Conservation (phyloP, 768 basidiomycete genomes). For the Cyathus striatus region DNA sequence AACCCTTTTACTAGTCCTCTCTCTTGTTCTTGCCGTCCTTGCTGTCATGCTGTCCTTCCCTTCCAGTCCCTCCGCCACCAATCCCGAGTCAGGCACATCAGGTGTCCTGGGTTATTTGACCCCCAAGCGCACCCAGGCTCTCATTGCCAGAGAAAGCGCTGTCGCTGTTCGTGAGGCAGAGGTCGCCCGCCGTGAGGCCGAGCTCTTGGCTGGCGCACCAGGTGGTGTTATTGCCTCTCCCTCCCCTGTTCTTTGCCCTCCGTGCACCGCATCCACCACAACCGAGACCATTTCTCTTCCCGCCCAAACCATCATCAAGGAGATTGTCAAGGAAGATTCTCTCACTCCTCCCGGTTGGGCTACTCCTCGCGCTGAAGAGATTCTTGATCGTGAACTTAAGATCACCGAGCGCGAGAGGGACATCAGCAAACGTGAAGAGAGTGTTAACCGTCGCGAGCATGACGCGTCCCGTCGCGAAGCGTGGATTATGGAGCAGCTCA, state of each 20-base stretch:
- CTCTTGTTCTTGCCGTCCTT: slow-evolving; percentile 81
- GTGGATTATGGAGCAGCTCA: slow-evolving; percentile 92
- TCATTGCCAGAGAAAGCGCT: slow-evolving; percentile 73
- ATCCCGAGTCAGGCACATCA: slow-evolving; percentile 33
- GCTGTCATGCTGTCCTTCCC: slow-evolving; percentile 89
- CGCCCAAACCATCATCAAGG: slow-evolving; percentile 80
- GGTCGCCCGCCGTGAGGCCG: slow-evolving; percentile 85
- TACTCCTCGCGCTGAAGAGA: slow-evolving; percentile 71
- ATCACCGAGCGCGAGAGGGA: slow-evolving; percentile 84
- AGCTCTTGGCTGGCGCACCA: slow-evolving; percentile 76
- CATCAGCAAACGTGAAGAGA: slow-evolving; percentile 81
- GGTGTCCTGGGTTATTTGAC: slow-evolving; percentile 72
- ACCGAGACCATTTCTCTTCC: slow-evolving; percentile 53
- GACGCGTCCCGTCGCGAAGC: slow-evolving; percentile 82
- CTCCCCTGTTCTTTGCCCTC: slow-evolving; percentile 49
- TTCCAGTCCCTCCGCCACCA: slow-evolving; percentile 36
- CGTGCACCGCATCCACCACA: slow-evolving; percentile 49
- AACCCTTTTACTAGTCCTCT: slow-evolving; percentile 80
- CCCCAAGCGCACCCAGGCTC: slow-evolving; percentile 77
- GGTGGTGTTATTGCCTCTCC: slow-evolving; percentile 68
- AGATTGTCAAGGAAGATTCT: slow-evolving; percentile 79
- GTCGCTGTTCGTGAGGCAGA: slow-evolving; percentile 84
- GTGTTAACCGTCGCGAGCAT: slow-evolving; percentile 79
- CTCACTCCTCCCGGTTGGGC: slow-evolving; percentile 79
- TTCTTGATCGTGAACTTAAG: slow-evolving; percentile 81